These are phyloP conservation scores for Phallus indusiatus DNA, from an alignment of 768 basidiomycete genomes.

Conservation along the genomic window DNA sequence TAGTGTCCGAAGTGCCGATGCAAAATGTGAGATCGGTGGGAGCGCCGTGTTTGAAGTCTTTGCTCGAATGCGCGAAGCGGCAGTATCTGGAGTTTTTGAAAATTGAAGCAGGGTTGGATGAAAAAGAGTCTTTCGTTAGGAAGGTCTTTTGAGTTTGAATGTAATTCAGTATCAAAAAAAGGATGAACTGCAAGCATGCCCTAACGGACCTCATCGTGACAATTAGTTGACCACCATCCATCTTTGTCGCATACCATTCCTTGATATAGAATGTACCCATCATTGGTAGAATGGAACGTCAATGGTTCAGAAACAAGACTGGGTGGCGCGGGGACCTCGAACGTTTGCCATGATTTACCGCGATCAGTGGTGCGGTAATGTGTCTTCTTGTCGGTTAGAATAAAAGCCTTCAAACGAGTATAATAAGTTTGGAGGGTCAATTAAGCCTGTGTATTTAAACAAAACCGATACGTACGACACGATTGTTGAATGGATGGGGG, in stretches of 20 bases:
- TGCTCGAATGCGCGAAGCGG: constrained; percentile 82
- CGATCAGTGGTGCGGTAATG: constrained; percentile 88
- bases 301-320: constrained; percentile 55
- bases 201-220: constrained; percentile 61
- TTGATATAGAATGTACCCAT: constrained; percentile 72
- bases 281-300: constrained; percentile 76
- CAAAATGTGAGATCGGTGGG: constrained; percentile 77
- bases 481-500: constrained; percentile 78
- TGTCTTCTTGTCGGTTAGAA: constrained; percentile 58
- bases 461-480: constrained; percentile 40
- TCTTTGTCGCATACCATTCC: constrained; percentile 50
- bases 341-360: constrained; percentile 80
- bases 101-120: constrained; percentile 45
- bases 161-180: not conserved
- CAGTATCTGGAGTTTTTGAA: constrained; percentile 68
- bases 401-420: constrained; percentile 58
- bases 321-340: constrained; percentile 55
- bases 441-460: no score
- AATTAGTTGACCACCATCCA: constrained; percentile 42
- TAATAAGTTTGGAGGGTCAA: not conserved
- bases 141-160: constrained; percentile 56
- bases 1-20: constrained; percentile 63
- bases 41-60: constrained; percentile 73
- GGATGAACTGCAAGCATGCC: not conserved
- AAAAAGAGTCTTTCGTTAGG: constrained; percentile 81